Evolutionary conservation across 495 filamentous ascomycete genomes (phyloP), one percentile per base, ranked within the genome.

Genomic region (Tricharina praecox): DNA sequence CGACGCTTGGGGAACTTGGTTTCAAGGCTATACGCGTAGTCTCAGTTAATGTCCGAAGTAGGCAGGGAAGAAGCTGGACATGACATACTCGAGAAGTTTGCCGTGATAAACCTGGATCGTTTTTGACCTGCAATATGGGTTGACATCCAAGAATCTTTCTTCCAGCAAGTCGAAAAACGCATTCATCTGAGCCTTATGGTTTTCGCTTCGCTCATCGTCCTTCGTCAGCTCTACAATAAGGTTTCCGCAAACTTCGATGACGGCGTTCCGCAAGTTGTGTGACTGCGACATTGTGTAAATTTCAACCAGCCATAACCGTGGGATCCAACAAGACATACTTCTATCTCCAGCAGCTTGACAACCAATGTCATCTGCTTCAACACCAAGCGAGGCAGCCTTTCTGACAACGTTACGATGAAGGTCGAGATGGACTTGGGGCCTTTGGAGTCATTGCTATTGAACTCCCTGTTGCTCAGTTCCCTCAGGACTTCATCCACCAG

Each of bases 211-310:
- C 59, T 96, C 88, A 65, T 87, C 84, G 51, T 88, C 80, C 59
- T 83, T 88, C 63, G 78, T 93, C 10, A 99, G 73, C 61, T 95
- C 80, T 11, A 77, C 72, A 45, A 96, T 81, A 54, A 99, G 74
- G 65, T 96, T 96, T n/a, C 90, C 92, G 62, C 85, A 93, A n/a
- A 96, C 85, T 61, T 99, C 90, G 47, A 99, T 86, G 23, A 99
- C 72, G 20, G 90, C 83, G 56, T 82, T 94, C 21, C 90, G 78
- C 16, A 99, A 74, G 13, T 85, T 87, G 62, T 96, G 93, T 18
- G 92, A 92, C 79, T 85, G 50, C 5, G 13, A n/a, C n/a, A n/a
- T n/a, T n/a, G n/a, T n/a, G n/a, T n/a, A n/a, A n/a, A n/a, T n/a
- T n/a, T 62, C 16, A 62, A 53, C 64, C 42, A 65, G 52, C 30